Evolutionary conservation across 169 alveolate species (phyloP), one percentile per base, ranked within the genome.

Genomic region (Plasmodium blacklocki): DNA sequence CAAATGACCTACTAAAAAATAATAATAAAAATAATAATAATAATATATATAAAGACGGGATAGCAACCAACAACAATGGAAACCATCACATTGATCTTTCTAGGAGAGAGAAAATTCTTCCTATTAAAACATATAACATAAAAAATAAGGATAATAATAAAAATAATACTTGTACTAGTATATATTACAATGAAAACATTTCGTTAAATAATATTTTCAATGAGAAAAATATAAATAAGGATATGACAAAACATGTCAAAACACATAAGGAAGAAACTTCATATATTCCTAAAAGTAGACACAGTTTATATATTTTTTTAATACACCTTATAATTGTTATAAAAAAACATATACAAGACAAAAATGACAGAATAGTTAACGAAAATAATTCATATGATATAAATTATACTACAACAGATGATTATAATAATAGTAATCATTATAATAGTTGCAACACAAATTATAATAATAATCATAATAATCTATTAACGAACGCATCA

Each of bases 301-400:
- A 29, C 56, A 21, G 32, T 52, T 76, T 64, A 26, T 78, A 49
- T 59, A 64, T 59, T 49, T 78, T 78, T 78, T 64, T 78, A 66
- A 70, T 78, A n/a, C 68, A 78, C 63, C 52, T 78, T 3, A 54
- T 78, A 29, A 52, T 60, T 7, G 50, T 78, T 21, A 78, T 78
- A 64, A 78, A 78, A 64, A 50, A 26, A 59, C 89, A 78, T 18
- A 78, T 78, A 15, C 63, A 78, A 66, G 19, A 64, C n/a, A 14
- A 49, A 43, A 23, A 19, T 18, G 29, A 62, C 9, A 19, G 45
- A 5, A 62, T 23, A 5, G 15, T 18, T 18, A 62, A 21, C 23
- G 14, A 8, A 43, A 19, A 62, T 9, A 62, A 23, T 23, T 26
- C 15, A 11, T 62, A 4, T 8, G 5, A 62, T 23, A 62, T 12